phyloP scores from a whole-genome alignment of 2,329 filamentous ascomycete species.

The Alternaria atra region DNA sequence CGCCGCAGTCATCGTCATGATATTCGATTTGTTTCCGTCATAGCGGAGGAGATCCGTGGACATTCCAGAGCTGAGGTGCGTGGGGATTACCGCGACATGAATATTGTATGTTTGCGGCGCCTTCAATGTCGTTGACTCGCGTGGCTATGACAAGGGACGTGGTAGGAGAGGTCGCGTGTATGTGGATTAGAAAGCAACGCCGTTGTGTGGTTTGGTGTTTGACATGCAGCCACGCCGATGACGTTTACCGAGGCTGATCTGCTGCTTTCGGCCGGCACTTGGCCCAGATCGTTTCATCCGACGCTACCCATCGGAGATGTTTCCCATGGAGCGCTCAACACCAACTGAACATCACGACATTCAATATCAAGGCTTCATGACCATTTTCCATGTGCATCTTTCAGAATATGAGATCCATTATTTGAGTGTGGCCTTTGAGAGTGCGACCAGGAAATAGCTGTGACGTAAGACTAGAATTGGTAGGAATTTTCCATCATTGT shows the following conservation, averaged over 20 bases:
- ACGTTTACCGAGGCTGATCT: constrained; percentile 23
- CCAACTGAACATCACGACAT: background rate
- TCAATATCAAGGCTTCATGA: background rate
- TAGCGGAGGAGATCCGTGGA: constrained; percentile 51
- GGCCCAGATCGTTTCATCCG: constrained; percentile 5
- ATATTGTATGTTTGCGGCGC: constrained; percentile 4
- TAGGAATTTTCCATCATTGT: constrained; percentile 1
- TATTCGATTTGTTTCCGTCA: constrained; percentile 39
- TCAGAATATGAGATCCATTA: background rate
- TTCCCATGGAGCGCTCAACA: constrained; percentile 8
- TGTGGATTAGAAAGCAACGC: constrained; percentile 18
- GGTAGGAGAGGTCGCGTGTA: constrained; percentile 6
- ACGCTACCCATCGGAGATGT: constrained; percentile 20
- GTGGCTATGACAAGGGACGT: background rate
- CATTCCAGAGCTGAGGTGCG: constrained; percentile 43
- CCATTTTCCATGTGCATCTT: background rate
- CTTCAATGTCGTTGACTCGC: background rate
- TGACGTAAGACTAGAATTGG: background rate
- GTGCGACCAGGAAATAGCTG: background rate
- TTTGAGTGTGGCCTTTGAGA: background rate
- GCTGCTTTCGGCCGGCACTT: constrained; percentile 12
- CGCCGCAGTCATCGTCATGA: constrained; percentile 46
- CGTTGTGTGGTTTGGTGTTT: constrained; percentile 18
- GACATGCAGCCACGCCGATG: constrained; percentile 11
- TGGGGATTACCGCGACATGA: constrained; percentile 35